A percentile compares a stretch with the other conserved stretches of the same genome.
Conservation (phyloP, 768 basidiomycete genomes). For the Clathrus columnatus region DNA sequence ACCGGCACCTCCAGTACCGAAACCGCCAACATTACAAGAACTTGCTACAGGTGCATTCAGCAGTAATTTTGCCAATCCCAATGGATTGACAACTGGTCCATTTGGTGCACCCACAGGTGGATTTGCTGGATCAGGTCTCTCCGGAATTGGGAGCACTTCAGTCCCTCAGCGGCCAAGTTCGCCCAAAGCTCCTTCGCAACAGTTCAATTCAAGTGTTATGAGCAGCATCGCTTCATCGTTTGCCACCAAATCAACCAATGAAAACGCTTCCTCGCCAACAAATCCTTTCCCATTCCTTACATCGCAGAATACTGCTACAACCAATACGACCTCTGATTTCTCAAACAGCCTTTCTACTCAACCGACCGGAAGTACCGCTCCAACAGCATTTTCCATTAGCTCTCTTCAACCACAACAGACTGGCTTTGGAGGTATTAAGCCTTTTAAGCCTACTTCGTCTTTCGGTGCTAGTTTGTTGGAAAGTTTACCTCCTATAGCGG, state of each 20-base stretch:
- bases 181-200: constrained; percentile 23
- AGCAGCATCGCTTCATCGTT: constrained; percentile 71
- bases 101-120: neutral
- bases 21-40: constrained; percentile 74
- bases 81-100: neutral
- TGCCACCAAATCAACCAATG: constrained; percentile 18
- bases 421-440: constrained; percentile 54
- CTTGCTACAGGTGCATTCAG: constrained; percentile 45
- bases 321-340: constrained; percentile 34
- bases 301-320: constrained; percentile 23
- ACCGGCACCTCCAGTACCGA: constrained; percentile 57
- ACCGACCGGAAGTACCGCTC: constrained; percentile 36
- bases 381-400: constrained; percentile 24
- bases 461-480: constrained; percentile 73
- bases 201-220: constrained; percentile 43
- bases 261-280: constrained; percentile 6
- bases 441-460: constrained; percentile 75
- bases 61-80: neutral
- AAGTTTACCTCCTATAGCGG: constrained; percentile 65
- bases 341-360: constrained; percentile 44
- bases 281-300: constrained; percentile 13
- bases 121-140: constrained; percentile 18
- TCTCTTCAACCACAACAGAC: constrained; percentile 39
- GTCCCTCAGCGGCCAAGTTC: neutral
- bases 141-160: constrained; percentile 16